Base-by-base conservation (phyloP, 2,329 filamentous ascomycete genomes). In the Myriangium duriaei region DNA sequence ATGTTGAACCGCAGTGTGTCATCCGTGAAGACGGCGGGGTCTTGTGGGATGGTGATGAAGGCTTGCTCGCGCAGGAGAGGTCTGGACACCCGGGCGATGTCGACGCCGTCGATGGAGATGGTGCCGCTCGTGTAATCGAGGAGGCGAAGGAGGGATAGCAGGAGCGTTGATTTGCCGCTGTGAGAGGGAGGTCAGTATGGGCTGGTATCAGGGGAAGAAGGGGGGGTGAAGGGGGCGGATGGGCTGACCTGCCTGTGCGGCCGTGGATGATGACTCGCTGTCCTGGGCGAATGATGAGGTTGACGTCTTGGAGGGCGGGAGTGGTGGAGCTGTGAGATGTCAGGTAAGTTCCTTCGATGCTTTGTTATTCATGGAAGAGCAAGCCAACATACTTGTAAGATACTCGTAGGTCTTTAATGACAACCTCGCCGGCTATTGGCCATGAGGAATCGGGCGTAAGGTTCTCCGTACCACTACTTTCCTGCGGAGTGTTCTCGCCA, bases 231-330 rank as follows among this genome's bases (percentile, higher is more conserved):
- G n/a, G n/a, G n/a, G n/a, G n/a, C n/a, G n/a, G n/a, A n/a, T n/a
- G n/a, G n/a, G n/a, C n/a, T n/a, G n/a, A 31, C 29, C 29, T 31
- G 10, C 66, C 70, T 15, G 65, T 74, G 2, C 70, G 59, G 1
- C 72, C 71, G 30, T 65, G 70, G 3, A 74, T 57, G 2, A 64
- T 56, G 13, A 68, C 51, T 46, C 64, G 63, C 47, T 71, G 57
- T 10, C 69, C 69, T 0, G 64, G 47, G 4, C 54, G 38, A 28
- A 74, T 60, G 3, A 55, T 55, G 2, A 74, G 46, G 7, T 56
- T 65, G 18, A 73, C 53, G 11, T 63, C 50, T 11, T 59, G 53
- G 33, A 71, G 56, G 48, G n/a, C n/a, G n/a, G n/a, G n/a, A n/a
- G n/a, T n/a, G n/a, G n/a, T n/a, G n/a, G n/a, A n/a, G n/a, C n/a